Conservation (phyloP, 164 flowering plant species). For the Amborella trichopoda region DNA sequence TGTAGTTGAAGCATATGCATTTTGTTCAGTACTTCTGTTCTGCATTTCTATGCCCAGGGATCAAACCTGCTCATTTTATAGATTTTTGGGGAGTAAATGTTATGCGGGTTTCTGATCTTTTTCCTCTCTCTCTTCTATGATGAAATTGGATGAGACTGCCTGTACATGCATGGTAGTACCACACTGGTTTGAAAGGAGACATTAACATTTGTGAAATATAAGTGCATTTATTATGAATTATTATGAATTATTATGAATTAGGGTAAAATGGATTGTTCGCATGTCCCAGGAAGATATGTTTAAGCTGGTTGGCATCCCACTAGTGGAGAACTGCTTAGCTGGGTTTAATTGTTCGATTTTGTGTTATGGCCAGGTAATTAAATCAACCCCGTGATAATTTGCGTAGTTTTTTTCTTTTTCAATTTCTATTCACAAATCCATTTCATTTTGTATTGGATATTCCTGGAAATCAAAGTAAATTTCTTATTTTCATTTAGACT, state of each 20-base stretch:
- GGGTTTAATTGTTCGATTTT: conserved; percentile 79
- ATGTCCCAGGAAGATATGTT: conserved; percentile 71
- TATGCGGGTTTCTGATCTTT: neutral
- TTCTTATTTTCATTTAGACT: conserved; percentile 29
- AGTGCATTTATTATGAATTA: too few species aligned
- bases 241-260: too few species aligned
- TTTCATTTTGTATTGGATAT: neutral
- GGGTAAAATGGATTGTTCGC: too few species aligned
- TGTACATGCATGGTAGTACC: neutral
- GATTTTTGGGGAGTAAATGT: neutral
- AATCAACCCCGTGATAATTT: neutral
- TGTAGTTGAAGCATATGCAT: too few species aligned
- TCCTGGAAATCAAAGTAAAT: neutral
- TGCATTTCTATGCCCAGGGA: too few species aligned
- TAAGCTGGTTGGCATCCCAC: conserved; percentile 60
- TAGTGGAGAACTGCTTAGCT: conserved; percentile 66
- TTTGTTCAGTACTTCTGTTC: too few species aligned
- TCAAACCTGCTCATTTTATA: too few species aligned
- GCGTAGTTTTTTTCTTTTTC: neutral
- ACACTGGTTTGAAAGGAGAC: too few species aligned
- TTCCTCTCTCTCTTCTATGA: neutral
- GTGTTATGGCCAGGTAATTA: conserved; percentile 80
- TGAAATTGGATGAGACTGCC: neutral
- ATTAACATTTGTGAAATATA: too few species aligned
- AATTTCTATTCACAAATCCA: neutral